Evolutionary conservation across 2,329 filamentous ascomycete genomes (phyloP), one percentile per base, ranked within the genome.

Genomic region (Penicillium sp.): DNA sequence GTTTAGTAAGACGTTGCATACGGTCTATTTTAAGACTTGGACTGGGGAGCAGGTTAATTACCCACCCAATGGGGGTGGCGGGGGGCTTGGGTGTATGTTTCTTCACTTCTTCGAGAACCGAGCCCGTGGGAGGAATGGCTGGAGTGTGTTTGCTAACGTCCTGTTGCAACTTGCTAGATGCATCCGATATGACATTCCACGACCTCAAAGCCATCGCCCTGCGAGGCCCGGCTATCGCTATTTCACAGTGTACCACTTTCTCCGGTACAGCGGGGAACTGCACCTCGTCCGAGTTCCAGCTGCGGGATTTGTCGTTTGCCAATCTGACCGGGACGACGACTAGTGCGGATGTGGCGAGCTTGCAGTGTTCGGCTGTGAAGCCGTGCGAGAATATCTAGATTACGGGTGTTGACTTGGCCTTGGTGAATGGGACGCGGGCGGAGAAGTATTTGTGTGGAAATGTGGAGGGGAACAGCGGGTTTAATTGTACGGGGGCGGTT

Each of bases 31-130:
- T 59, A 87, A 87, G 73, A 86, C 83, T 0, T 87, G 85, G 85
- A 83, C 82, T 0, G 83, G 82, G 18, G 70, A 80, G 10, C 76
- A 77, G 37, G 75, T 76, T 31, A 81, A 82, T 18, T 82, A 79
- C 52, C 82, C 82, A 1, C 84, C 83, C 1, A 87, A 87, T 62
- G 84, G 85, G 16, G 85, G 83, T 2, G 84, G 84, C 11, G 84
- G 82, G 16, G 85, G 84, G 3, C 66, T 81, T 0, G 84, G 84
- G 10, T 77, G 83, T 84, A 68, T 69, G 81, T 67, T 37, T 33
- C 14, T 35, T 3, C 4, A 18, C 6, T 13, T 18, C 4, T 18
- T 13, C n/a, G 14, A 13, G 1, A 47, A 22, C 22, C 22, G 24
- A 27, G 24, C 6, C 24, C 24, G 24, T 14, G 31, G 16, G 27